Conservation (phyloP, 2,329 filamentous ascomycete species). For the Xylariaceae sp. region DNA sequence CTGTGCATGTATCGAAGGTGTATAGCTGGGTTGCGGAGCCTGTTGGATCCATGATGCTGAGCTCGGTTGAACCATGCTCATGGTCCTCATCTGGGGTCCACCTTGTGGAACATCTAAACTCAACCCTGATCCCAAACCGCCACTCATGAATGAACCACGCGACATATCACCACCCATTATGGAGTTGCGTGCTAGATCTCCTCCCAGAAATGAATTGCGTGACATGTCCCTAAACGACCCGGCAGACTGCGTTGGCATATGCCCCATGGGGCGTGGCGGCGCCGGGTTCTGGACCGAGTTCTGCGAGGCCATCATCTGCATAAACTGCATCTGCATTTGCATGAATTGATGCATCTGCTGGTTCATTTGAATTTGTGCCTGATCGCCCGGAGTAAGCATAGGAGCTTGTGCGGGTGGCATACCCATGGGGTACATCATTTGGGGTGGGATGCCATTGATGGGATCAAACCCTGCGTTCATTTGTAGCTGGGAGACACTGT, state of each 20-base stretch:
- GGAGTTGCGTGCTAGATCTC: constrained; percentile 36
- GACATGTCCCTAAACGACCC: constrained; percentile 47
- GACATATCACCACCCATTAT: constrained; percentile 36
- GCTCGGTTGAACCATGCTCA: constrained; percentile 83
- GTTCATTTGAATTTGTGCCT: constrained; percentile 79
- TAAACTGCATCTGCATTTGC: constrained; percentile 95
- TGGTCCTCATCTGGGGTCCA: constrained; percentile 65
- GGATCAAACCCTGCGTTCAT: constrained; percentile 53
- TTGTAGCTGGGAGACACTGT: constrained; percentile 44
- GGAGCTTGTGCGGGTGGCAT: constrained; percentile 43
- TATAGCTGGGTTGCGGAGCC: constrained; percentile 49
- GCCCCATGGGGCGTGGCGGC: constrained; percentile 42
- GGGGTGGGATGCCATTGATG: constrained; percentile 54
- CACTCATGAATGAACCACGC: constrained; percentile 26
- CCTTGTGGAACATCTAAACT: constrained; percentile 52
- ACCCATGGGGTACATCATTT: constrained; percentile 55
- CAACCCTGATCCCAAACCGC: constrained; percentile 50
- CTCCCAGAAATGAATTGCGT: constrained; percentile 33
- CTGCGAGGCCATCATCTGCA: constrained; percentile 75
- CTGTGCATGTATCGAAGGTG: constrained; percentile 57
- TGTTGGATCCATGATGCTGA: constrained; percentile 64
- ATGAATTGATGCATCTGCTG: constrained; percentile 87
- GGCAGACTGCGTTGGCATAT: constrained; percentile 51
- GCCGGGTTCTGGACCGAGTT: constrained; percentile 41
- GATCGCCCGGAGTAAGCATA: constrained; percentile 66